These are phyloP conservation scores for Chloropicon primus DNA, from an alignment of 139 green algal species.

Conservation along the genomic window DNA sequence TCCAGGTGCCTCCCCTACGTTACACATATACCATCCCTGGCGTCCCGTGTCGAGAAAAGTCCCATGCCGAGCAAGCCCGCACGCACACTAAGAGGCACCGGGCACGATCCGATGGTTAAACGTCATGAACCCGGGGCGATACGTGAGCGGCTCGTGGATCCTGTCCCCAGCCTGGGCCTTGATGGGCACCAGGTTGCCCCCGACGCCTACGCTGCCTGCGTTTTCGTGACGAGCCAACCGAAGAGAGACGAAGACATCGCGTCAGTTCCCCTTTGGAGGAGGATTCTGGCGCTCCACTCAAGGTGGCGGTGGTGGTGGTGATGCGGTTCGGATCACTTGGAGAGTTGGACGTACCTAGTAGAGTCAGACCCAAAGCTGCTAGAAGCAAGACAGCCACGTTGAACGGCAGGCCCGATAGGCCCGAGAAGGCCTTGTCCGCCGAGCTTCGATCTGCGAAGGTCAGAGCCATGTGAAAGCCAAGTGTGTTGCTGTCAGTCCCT, in stretches of 20 bases:
- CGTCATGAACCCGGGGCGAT: neutral
- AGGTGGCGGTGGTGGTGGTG: too few relatives aligned
- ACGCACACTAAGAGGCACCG: neutral
- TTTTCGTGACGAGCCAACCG: too few relatives aligned
- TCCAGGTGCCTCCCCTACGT: too few relatives aligned
- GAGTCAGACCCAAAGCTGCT: neutral
- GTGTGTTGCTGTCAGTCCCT: too few relatives aligned
- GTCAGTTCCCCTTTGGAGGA: too few relatives aligned
- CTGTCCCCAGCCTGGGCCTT: neutral
- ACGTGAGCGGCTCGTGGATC: neutral
- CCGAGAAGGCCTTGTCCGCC: neutral
- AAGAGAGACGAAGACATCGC: too few relatives aligned
- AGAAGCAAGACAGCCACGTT: neutral
- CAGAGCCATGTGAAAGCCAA: neutral
- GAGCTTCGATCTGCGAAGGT: neutral
- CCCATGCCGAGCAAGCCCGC: too few relatives aligned
- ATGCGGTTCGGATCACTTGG: too few relatives aligned
- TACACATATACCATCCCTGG: too few relatives aligned
- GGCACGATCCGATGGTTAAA: neutral
- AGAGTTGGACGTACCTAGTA: neutral
- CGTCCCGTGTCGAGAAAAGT: too few relatives aligned
- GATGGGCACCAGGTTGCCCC: neutral
- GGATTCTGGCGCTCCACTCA: too few relatives aligned
- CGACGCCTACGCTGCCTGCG: neutral
- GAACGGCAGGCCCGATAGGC: neutral